These are phyloP conservation scores for Colletotrichum sp. DNA, from an alignment of 2,329 filamentous ascomycete species.

Conservation along the genomic window DNA sequence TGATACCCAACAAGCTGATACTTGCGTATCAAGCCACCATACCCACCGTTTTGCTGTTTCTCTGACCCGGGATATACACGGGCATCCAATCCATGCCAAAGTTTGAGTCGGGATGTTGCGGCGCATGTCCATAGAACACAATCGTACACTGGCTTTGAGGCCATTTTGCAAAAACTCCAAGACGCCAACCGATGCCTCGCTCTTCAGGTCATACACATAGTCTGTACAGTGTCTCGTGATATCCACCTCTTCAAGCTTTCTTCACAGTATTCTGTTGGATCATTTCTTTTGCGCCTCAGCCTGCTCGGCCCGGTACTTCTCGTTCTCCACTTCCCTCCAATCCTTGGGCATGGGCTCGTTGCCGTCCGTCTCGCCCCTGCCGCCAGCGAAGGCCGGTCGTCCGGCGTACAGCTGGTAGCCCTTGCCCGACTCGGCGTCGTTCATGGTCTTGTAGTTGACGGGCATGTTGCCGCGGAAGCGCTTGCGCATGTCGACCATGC, in stretches of 20 bases:
- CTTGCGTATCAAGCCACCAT: background rate
- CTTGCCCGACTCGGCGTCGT: conserved; percentile 63
- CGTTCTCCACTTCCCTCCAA: conserved; percentile 70
- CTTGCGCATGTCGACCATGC: conserved; percentile 98
- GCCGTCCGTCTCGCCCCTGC: conserved; percentile 69
- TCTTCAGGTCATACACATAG: conserved; percentile 18
- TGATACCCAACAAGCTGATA: background rate
- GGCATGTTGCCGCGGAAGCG: conserved; percentile 95
- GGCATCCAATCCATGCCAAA: background rate
- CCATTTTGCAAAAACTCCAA: conserved; percentile 10
- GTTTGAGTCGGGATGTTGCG: background rate
- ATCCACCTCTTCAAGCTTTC: background rate
- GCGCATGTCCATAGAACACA: background rate
- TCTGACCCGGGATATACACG: background rate
- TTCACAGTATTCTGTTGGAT: background rate
- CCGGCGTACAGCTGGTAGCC: conserved; percentile 82
- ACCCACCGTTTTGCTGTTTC: background rate
- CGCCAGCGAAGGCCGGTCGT: conserved; percentile 69
- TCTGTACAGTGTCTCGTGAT: conserved; percentile 4
- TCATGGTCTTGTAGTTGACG: conserved; percentile 67
- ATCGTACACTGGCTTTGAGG: background rate
- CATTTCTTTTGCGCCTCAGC: conserved; percentile 28
- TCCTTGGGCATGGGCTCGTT: conserved; percentile 67
- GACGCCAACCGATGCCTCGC: conserved; percentile 18
- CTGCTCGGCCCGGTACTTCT: conserved; percentile 55